Base-by-base conservation (phyloP, 345 rosid genomes). In the Punica granatum region DNA sequence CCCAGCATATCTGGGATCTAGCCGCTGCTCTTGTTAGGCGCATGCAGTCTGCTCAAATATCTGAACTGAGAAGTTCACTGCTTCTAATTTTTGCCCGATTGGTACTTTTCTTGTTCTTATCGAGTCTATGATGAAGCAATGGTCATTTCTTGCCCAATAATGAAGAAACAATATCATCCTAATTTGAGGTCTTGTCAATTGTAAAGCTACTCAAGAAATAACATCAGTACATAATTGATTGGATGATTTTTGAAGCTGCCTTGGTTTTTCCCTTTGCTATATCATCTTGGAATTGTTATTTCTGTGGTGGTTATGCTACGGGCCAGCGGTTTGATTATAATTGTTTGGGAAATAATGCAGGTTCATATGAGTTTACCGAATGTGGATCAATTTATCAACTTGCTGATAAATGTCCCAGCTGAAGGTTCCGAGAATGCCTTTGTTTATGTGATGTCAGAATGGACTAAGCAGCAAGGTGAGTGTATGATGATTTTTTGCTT, bases 381-480 rank as follows among this genome's bases (percentile, higher is more conserved):
- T 67, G 89, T 92, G 37, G 90, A 86, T 69, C 92, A 84, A 33
- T 88, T 90, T 70, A 82, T 90, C 64, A 82, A 90, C 78, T 77
- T 87, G 85, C 87, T 92, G 68, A 75, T 81, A 73, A 74, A 73
- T 66, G 75, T 90, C 65, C 93, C 97, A 14, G 85, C 87, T 53
- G 79, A 70, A 73, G 88, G 88, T 77, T 78, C 77, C 70, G 79
- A 70, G 67, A 92, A 87, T 78, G 83, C 96, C 33, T 85, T 92
- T 67, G 74, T 70, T 23, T 92, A 87, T 79, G 76, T 92, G 41
- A 87, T 90, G 92, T 87, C 90, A 63, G 98, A 92, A 78, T 92
- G 98, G 98, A 85, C 86, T 61, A 85, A 80, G 75, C 86, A 82
- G 72, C 98, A 90, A 86, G 97, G 98, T 82, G 76, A 81, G 63